Percentiles rank a stretch among this genome's conserved stretches.
phyloP scores from a whole-genome alignment of 2,329 filamentous ascomycete genomes.

The Penicillium nordicum region DNA sequence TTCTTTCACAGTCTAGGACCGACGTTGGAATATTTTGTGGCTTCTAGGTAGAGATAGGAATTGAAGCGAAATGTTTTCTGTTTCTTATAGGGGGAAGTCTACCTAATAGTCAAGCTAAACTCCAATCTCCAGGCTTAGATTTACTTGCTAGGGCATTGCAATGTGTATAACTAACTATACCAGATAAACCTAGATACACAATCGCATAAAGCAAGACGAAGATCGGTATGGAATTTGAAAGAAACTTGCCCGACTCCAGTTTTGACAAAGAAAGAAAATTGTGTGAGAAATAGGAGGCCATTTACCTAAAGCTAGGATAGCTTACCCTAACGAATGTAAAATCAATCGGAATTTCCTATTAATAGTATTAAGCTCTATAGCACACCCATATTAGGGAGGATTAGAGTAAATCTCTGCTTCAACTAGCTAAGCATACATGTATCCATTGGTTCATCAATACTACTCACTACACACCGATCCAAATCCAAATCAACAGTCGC shows the following conservation, averaged over 20 bases:
- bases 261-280: neutral
- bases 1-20: neutral
- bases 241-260: neutral
- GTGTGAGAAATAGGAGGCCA: neutral
- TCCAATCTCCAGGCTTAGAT: too few relatives aligned
- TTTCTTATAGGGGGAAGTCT: neutral
- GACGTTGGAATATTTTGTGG: fast-evolving
- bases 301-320: neutral
- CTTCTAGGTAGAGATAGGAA: too few relatives aligned
- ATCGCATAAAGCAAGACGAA: neutral
- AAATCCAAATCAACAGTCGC: neutral
- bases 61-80: neutral
- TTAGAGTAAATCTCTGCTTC: neutral
- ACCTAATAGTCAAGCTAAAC: too few relatives aligned
- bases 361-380: too few relatives aligned
- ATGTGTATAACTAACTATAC: too few relatives aligned
- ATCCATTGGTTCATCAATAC: neutral
- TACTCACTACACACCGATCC: neutral
- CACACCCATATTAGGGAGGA: neutral
- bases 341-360: neutral
- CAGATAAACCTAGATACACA: neutral
- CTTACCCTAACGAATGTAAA: neutral
- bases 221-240: neutral
- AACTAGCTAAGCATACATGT: neutral
- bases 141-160: neutral